A percentile compares a stretch with the other conserved stretches of the same genome.
phyloP scores from a whole-genome alignment of 495 filamentous ascomycete genomes.

The Astrothelium macrocarpum region DNA sequence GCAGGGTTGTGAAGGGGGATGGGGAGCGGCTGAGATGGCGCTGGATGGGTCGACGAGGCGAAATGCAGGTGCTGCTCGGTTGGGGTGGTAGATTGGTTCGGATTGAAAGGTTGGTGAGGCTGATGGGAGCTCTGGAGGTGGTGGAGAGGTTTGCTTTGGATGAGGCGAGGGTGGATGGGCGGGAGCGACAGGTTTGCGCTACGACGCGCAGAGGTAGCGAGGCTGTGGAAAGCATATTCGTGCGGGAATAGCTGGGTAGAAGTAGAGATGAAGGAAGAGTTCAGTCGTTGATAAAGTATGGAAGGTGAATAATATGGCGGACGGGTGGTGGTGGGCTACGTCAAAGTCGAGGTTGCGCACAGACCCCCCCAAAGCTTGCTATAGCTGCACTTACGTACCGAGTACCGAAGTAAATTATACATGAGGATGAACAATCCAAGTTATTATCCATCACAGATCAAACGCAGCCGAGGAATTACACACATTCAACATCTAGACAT shows the following conservation, averaged over 20 bases:
- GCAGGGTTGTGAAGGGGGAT: background rate
- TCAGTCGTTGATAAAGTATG: background rate
- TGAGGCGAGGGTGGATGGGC: background rate
- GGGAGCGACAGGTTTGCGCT: background rate
- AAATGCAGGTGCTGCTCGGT: background rate
- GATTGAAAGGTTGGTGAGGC: background rate
- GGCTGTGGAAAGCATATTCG: background rate
- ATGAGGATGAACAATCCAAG: too few species aligned
- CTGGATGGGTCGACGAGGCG: too few species aligned
- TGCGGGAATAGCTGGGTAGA: background rate
- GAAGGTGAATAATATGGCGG: background rate
- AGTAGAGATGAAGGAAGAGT: background rate
- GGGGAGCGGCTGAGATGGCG: background rate
- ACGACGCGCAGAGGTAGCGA: background rate
- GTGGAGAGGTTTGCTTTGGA: background rate
- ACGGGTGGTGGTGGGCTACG: background rate
- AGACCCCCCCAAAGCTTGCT: background rate
- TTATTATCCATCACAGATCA: too few species aligned
- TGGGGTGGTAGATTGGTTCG: background rate
- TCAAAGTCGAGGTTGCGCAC: conserved; percentile 1
- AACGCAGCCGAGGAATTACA: too few species aligned
- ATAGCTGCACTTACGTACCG: background rate
- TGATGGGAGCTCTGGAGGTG: background rate
- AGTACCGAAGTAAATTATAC: background rate
- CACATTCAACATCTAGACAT: background rate